Evolutionary conservation across 305 asterid genomes (phyloP).

Genomic region (Fraxinus floribunda): DNA sequence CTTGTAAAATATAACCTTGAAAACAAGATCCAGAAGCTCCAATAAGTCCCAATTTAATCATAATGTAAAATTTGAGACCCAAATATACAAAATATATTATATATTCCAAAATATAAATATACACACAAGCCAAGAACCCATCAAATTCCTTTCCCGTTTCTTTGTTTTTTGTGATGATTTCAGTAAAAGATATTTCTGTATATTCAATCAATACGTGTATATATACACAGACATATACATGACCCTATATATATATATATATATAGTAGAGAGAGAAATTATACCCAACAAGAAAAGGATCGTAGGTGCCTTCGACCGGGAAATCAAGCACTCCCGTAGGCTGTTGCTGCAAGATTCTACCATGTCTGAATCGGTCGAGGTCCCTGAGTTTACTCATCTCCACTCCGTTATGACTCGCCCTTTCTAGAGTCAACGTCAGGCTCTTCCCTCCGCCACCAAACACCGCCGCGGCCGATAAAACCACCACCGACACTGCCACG

Average conservation of each 20-base stretch:
- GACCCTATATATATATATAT: not conserved
- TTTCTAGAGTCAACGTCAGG: constrained; percentile 59
- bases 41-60: not conserved
- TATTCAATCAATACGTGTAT: not conserved
- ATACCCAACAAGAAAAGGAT: constrained; percentile 94
- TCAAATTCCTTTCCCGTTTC: not conserved
- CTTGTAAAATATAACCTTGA: constrained; percentile 48
- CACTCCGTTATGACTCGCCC: constrained; percentile 66
- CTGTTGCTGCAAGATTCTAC: constrained; percentile 72
- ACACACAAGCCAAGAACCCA: not conserved
- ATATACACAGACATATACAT: not conserved
- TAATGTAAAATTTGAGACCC: not conserved
- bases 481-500: constrained; percentile 38
- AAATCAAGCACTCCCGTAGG: constrained; percentile 69
- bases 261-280: not conserved
- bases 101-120: not conserved
- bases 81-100: not conserved
- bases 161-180: not conserved
- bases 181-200: not conserved
- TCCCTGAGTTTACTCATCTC: constrained; percentile 64
- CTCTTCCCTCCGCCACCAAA: constrained; percentile 39
- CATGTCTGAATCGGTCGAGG: constrained; percentile 71
- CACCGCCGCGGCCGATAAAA: constrained; percentile 23
- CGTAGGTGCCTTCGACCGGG: constrained; percentile 77
- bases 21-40: not conserved